Evolutionary conservation across 2,329 filamentous ascomycete genomes (phyloP).

Genomic region (Penicillium sp.): DNA sequence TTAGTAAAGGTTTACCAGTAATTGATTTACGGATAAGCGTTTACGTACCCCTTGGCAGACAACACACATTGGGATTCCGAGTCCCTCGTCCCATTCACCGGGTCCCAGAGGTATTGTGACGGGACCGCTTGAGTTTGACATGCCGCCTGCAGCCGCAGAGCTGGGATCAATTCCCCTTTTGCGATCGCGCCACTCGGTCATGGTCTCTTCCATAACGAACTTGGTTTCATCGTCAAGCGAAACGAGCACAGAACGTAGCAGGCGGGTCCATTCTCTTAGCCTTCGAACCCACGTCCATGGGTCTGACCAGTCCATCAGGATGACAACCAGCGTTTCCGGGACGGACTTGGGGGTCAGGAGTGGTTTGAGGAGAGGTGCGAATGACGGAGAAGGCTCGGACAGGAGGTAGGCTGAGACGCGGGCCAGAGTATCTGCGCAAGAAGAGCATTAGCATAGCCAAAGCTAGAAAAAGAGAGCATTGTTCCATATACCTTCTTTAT

Average conservation of each 20-base stretch:
- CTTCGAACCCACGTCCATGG: conserved; percentile 91
- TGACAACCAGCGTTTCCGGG: conserved; percentile 80
- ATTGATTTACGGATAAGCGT: background rate
- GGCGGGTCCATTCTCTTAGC: conserved; percentile 81
- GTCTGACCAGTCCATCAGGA: conserved; percentile 93
- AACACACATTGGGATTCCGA: conserved; percentile 83
- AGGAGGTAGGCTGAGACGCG: conserved; percentile 86
- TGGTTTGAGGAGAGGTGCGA: conserved; percentile 77
- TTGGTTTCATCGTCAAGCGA: conserved; percentile 74
- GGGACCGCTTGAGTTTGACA: conserved; percentile 62
- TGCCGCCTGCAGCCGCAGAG: conserved; percentile 54
- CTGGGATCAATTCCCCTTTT: conserved; percentile 62
- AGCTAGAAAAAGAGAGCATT: background rate
- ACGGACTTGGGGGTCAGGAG: conserved; percentile 81
- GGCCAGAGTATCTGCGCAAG: conserved; percentile 71
- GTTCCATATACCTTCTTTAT: conserved; percentile 72
- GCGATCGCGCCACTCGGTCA: conserved; percentile 74
- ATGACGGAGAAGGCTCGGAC: conserved; percentile 77
- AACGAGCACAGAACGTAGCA: conserved; percentile 73
- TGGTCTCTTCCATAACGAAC: conserved; percentile 80
- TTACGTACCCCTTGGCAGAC: conserved; percentile 85
- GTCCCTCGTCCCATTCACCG: conserved; percentile 87
- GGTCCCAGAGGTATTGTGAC: conserved; percentile 75
- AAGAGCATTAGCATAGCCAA: conserved; percentile 4
- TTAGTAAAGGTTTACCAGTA: conserved; percentile 20